phyloP scores from a whole-genome alignment of 306 rosid species.

The Trifolium repens region DNA sequence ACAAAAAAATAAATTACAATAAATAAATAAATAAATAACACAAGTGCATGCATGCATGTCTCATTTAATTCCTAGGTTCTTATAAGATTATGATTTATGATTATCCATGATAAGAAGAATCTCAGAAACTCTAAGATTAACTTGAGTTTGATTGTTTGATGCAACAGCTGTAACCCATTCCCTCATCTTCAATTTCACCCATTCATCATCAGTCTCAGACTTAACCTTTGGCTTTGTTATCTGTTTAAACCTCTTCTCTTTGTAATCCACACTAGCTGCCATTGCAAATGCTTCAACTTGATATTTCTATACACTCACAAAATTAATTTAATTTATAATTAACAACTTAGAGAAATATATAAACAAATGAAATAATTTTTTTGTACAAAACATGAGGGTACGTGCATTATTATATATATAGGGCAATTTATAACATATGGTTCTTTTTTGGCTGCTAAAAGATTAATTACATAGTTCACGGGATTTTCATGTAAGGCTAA shows the following conservation, averaged over 20 bases:
- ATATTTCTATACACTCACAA: slow-evolving; percentile 31
- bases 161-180: slow-evolving; percentile 62
- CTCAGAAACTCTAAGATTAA: slow-evolving; percentile 41
- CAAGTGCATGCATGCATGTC: background rate
- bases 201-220: background rate
- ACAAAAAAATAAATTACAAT: background rate
- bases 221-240: slow-evolving; percentile 19
- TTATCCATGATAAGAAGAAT: slow-evolving; percentile 39
- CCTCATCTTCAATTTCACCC: slow-evolving; percentile 51
- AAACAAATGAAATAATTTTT: background rate
- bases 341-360: background rate
- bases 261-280: slow-evolving; percentile 51
- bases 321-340: background rate
- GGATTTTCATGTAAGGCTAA: slow-evolving; percentile 34
- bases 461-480: slow-evolving; percentile 38
- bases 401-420: slow-evolving; percentile 16
- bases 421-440: background rate
- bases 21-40: too few relatives aligned
- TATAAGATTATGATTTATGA: background rate
- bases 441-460: slow-evolving; percentile 43
- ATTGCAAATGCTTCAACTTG: slow-evolving; percentile 57
- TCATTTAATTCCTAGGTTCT: background rate
- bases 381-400: background rate
- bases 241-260: slow-evolving; percentile 24
- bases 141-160: slow-evolving; percentile 42